Evolutionary conservation across 768 basidiomycete species (phyloP).

Genomic region (Trametes cubensis): DNA sequence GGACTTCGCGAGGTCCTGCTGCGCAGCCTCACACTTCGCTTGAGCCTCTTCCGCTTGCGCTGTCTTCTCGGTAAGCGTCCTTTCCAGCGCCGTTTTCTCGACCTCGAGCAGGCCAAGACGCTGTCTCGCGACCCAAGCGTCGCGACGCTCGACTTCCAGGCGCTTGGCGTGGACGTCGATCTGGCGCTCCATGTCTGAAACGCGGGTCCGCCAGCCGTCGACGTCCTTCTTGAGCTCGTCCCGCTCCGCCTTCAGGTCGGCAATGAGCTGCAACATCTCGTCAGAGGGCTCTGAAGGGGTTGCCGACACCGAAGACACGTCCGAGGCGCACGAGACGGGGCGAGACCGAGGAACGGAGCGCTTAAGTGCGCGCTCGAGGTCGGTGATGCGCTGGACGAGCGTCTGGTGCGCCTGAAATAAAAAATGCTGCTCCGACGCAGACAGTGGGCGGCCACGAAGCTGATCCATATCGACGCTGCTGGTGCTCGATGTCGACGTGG

Average conservation of each 20-base stretch:
- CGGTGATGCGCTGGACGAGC: slow-evolving; percentile 79
- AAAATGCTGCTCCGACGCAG: slow-evolving; percentile 81
- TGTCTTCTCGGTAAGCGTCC: slow-evolving; percentile 44
- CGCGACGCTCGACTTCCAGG: slow-evolving; percentile 77
- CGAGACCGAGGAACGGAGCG: slow-evolving; percentile 42
- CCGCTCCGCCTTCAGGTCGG: slow-evolving; percentile 83
- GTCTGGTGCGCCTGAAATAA: slow-evolving; percentile 83
- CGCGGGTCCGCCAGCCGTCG: slow-evolving; percentile 81
- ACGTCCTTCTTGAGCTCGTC: slow-evolving; percentile 89
- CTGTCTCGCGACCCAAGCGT: slow-evolving; percentile 84
- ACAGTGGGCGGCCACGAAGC: slow-evolving; percentile 47
- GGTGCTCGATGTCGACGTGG: slow-evolving; percentile 22
- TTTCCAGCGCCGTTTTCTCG: slow-evolving; percentile 63
- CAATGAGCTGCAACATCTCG: slow-evolving; percentile 75
- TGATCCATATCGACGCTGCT: slow-evolving; percentile 18
- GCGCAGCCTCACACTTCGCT: slow-evolving; percentile 30
- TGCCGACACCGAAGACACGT: slow-evolving; percentile 46
- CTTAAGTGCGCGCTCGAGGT: slow-evolving; percentile 66
- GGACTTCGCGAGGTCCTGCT: slow-evolving; percentile 34
- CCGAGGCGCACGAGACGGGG: slow-evolving; percentile 51
- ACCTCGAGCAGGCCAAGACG: slow-evolving; percentile 64
- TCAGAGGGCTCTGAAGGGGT: slow-evolving; percentile 53
- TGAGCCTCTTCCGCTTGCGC: slow-evolving; percentile 35
- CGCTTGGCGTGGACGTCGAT: slow-evolving; percentile 63
- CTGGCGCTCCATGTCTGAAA: slow-evolving; percentile 75